Percentiles rank a stretch among this genome's conserved stretches.
phyloP scores from a whole-genome alignment of 225 moss, liverwort and hornwort genomes.

The Anthoceros angustus region DNA sequence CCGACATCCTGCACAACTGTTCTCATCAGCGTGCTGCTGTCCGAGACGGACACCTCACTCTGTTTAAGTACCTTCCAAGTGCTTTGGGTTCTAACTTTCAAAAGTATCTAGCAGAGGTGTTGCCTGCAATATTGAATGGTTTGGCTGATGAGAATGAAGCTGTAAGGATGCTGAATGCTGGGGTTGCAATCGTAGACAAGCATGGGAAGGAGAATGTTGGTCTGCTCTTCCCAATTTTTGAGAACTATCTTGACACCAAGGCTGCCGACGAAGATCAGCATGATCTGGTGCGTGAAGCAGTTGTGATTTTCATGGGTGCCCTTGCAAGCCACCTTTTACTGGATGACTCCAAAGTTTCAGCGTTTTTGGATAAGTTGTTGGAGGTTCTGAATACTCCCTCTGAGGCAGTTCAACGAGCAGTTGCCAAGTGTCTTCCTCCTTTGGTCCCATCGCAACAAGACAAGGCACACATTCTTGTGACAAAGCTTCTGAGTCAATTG shows the following conservation, averaged over 20 bases:
- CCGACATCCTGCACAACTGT: slow-evolving; percentile 70
- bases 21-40: slow-evolving; percentile 86
- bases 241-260: slow-evolving; percentile 92
- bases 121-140: slow-evolving; percentile 98
- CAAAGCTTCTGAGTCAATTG: slow-evolving; percentile 46
- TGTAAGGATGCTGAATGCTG: slow-evolving; percentile 87
- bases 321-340: slow-evolving; percentile 82
- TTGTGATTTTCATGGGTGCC: slow-evolving; percentile 89
- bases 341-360: slow-evolving; percentile 57
- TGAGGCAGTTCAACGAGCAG: slow-evolving; percentile 93
- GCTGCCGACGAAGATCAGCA: slow-evolving; percentile 84
- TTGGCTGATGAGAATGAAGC: slow-evolving; percentile 97
- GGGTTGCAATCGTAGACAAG: slow-evolving; percentile 85
- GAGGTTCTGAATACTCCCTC: slow-evolving; percentile 98
- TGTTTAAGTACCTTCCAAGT: slow-evolving; percentile 95
- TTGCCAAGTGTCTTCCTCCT: slow-evolving; percentile 84
- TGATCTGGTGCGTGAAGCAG: slow-evolving; percentile 95
- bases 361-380: slow-evolving; percentile 60
- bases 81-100: slow-evolving; percentile 94
- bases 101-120: slow-evolving; percentile 70
- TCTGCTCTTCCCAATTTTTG: slow-evolving; percentile 78
- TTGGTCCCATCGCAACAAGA: slow-evolving; percentile 89
- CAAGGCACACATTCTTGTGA: slow-evolving; percentile 48
- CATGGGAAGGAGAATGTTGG: slow-evolving; percentile 81
- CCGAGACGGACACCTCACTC: slow-evolving; percentile 92